Evolutionary conservation across 305 asterid species (phyloP).

Genomic region (Solanum hybrid): DNA sequence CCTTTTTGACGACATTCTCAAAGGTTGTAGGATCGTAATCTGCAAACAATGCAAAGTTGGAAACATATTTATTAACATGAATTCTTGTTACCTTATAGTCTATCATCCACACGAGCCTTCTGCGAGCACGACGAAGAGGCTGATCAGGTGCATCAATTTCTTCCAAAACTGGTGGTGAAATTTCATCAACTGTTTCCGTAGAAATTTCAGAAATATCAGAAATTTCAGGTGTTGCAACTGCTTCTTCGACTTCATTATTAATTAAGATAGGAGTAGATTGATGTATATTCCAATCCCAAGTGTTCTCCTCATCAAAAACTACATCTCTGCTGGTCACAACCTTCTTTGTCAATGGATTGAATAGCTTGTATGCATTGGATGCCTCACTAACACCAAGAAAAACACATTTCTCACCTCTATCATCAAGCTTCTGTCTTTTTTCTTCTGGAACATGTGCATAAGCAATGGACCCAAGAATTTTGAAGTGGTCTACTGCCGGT

Average conservation of each 20-base stretch:
- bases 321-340: not conserved
- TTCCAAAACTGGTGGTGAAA: not conserved
- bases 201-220: not conserved
- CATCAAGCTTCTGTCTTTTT: not conserved
- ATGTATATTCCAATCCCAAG: not conserved
- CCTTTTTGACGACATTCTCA: too few species aligned
- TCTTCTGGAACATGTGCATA: not conserved
- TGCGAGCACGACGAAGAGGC: too few species aligned
- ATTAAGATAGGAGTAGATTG: not conserved
- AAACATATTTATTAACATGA: too few species aligned
- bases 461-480: accelerated
- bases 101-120: too few species aligned
- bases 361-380: not conserved
- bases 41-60: too few species aligned
- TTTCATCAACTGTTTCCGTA: too few species aligned
- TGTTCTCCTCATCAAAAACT: not conserved
- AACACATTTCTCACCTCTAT: not conserved
- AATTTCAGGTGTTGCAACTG: not conserved
- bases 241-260: not conserved
- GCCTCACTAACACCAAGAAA: not conserved
- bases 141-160: too few species aligned
- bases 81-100: too few species aligned
- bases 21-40: too few species aligned
- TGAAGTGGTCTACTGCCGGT: not conserved
- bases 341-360: not conserved